A percentile compares a stretch with the other conserved stretches of the same genome.
Evolutionary conservation across 2,329 filamentous ascomycete species (phyloP).

Genomic region (Aaosphaeria arxii): DNA sequence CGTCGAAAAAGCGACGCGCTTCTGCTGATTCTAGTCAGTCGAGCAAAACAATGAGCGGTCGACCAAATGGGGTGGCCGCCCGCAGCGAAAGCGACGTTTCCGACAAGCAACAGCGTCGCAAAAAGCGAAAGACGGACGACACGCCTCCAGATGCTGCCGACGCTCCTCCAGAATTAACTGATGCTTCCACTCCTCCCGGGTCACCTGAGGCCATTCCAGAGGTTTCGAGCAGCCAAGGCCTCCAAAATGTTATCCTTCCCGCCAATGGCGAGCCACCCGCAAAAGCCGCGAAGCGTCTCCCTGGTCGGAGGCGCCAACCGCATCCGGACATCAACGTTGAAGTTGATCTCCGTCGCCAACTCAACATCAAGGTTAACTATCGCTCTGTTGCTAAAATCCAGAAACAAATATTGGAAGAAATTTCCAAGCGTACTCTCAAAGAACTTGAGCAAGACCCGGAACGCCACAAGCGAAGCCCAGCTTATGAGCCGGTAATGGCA

Average conservation of each 20-base stretch:
- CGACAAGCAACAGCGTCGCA: constrained; percentile 29
- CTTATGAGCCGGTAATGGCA: constrained; percentile 52
- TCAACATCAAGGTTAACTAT: constrained; percentile 64
- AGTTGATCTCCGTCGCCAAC: constrained; percentile 54
- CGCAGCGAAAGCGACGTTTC: constrained; percentile 34
- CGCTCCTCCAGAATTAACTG: constrained; percentile 34
- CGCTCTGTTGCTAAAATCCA: constrained; percentile 60
- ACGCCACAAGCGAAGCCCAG: constrained; percentile 52
- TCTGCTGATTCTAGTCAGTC: constrained; percentile 31
- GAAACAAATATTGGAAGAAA: constrained; percentile 63
- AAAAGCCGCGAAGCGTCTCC: constrained; percentile 36
- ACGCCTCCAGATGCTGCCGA: constrained; percentile 24
- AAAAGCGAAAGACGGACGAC: constrained; percentile 33
- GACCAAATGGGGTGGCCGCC: constrained; percentile 31
- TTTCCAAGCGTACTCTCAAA: constrained; percentile 60
- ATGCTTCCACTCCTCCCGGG: constrained; percentile 33
- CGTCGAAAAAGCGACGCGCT: constrained; percentile 31
- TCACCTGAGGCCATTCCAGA: constrained; percentile 35
- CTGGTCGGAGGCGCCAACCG: constrained; percentile 46
- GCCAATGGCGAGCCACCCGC: constrained; percentile 33
- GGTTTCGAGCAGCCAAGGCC: constrained; percentile 26
- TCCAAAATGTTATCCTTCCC: constrained; percentile 30
- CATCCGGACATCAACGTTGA: constrained; percentile 47
- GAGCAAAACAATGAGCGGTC: constrained; percentile 24
- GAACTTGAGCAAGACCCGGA: constrained; percentile 55